Evolutionary conservation across 2,329 filamentous ascomycete genomes (phyloP).

Genomic region (Helotiales sp.): DNA sequence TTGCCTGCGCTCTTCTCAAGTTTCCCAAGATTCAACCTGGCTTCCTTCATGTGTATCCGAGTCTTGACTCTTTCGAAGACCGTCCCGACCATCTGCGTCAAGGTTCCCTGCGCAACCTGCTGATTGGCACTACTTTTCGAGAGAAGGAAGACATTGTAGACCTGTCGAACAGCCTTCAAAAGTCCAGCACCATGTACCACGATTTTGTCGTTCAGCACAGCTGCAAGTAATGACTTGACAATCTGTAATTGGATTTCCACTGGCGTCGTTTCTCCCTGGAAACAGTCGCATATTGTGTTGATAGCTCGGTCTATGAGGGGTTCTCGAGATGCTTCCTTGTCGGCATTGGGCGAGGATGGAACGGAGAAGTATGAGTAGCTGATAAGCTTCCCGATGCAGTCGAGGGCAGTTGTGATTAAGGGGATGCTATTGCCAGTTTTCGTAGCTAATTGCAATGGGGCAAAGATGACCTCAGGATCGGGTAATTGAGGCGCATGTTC

Average conservation of each 20-base stretch:
- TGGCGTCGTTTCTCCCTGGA: constrained; percentile 93
- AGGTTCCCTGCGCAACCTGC: constrained; percentile 93
- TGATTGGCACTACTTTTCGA: constrained; percentile 95
- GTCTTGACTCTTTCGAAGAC: constrained; percentile 95
- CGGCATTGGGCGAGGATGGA: constrained; percentile 52
- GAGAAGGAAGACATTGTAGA: constrained; percentile 98
- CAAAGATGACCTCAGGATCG: constrained; percentile 90
- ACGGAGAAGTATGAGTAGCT: constrained; percentile 98
- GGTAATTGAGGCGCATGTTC: constrained; percentile 80
- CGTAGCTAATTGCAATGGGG: constrained; percentile 86
- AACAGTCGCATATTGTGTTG: constrained; percentile 99
- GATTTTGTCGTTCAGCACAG: constrained; percentile 97
- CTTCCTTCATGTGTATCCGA: constrained; percentile 84
- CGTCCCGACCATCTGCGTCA: constrained; percentile 98
- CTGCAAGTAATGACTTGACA: constrained; percentile 93
- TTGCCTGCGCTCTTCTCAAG: constrained; percentile 39
- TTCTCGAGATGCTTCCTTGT: constrained; percentile 52
- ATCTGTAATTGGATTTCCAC: constrained; percentile 96
- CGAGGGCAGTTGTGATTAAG: constrained; percentile 86
- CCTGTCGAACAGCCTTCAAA: constrained; percentile 94
- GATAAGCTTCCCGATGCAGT: constrained; percentile 98
- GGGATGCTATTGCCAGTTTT: constrained; percentile 78
- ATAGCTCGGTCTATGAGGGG: constrained; percentile 97
- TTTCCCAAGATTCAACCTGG: constrained; percentile 60
- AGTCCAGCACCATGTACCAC: constrained; percentile 96